phyloP scores from a whole-genome alignment of 305 asterid genomes.

The Euphrasia arctica region DNA sequence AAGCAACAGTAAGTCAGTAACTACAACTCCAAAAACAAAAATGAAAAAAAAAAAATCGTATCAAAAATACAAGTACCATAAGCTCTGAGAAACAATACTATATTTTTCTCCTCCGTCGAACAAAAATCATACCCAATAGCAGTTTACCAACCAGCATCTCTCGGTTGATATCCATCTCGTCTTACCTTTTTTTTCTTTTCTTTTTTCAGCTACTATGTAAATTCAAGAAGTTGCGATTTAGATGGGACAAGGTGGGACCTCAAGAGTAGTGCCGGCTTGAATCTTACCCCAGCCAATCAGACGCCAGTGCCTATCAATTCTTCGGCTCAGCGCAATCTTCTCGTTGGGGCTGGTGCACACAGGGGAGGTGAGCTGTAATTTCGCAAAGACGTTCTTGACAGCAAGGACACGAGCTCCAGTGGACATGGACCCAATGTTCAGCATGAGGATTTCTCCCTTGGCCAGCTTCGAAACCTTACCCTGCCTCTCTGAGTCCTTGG shows the following conservation, averaged over 20 bases:
- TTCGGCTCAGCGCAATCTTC: constrained; percentile 85
- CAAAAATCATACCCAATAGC: no score
- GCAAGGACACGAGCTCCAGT: constrained; percentile 94
- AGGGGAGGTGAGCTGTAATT: constrained; percentile 88
- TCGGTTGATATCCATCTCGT: no score
- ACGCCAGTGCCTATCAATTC: constrained; percentile 97
- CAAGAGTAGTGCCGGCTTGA: constrained; percentile 88
- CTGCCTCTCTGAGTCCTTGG: constrained; percentile 84
- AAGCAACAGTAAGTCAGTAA: no score
- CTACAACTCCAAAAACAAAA: no score
- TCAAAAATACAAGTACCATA: no score
- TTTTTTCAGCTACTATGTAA: constrained; percentile 13
- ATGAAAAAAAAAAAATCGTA: no score
- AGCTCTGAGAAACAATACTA: no score
- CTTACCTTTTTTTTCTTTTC: no score
- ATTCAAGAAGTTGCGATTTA: constrained; percentile 29
- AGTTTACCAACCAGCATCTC: no score
- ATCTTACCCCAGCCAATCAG: constrained; percentile 97
- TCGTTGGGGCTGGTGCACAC: constrained; percentile 97
- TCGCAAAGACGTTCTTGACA: constrained; percentile 86
- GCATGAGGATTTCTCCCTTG: constrained; percentile 91
- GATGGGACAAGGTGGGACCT: constrained; percentile 82
- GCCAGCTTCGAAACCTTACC: constrained; percentile 83
- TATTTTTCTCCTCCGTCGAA: not conserved
- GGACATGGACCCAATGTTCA: constrained; percentile 97